Base-by-base conservation (phyloP, 1,284 basidiomycete genomes). In the Ustilago bromivora region DNA sequence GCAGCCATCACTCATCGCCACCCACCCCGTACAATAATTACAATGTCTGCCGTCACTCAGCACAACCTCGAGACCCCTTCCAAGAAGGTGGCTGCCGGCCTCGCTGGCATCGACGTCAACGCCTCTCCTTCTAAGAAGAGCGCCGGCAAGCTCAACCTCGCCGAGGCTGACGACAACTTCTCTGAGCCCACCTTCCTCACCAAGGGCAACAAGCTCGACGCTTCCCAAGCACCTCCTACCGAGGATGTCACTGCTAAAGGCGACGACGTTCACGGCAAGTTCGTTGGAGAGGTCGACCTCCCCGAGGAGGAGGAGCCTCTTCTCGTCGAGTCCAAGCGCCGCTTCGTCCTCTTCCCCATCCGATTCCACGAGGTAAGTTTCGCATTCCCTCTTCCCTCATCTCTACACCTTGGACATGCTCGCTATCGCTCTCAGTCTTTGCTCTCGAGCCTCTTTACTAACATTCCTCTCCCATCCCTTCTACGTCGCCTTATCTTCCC, bases 331-430 rank as follows among this genome's bases (percentile, higher is more conserved):
- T 82, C 78, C 76, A 72, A 60, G 58, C 79, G 83, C 36, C 84
- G 84, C 46, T 86, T 86, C 69, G 84, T 86, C 35, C 81, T 86
- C 51, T 86, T 86, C 82, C 84, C 84, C 63, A 86, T 86, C 69
- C 83, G 84, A 52, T 86, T 78, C 80, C 80, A 86, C 73, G 84
- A 86, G 80, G 82, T 84, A 67, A 66, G 82, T 75, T n/a, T 10
- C 9, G 32, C 1, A 31, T 31, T 43, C 2, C 49, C 6, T n/a
- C 19, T 43, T n/a, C 17, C 11, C 32, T 13, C 35, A 49, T 49
- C 46, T 23, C 36, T 17, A 41, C 15, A 41, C 11, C 23, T 54
- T 40, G 34, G 15, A 31, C 35, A 2, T 17, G 10, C n/a, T 40
- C 38, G n/a, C 19, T 41, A 34, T 46, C 63, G 9, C 35, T 23